Evolutionary conservation across 805 yeast species (phyloP), one percentile per base, ranked within the genome.

Genomic region (Jamesozyma hellenica): DNA sequence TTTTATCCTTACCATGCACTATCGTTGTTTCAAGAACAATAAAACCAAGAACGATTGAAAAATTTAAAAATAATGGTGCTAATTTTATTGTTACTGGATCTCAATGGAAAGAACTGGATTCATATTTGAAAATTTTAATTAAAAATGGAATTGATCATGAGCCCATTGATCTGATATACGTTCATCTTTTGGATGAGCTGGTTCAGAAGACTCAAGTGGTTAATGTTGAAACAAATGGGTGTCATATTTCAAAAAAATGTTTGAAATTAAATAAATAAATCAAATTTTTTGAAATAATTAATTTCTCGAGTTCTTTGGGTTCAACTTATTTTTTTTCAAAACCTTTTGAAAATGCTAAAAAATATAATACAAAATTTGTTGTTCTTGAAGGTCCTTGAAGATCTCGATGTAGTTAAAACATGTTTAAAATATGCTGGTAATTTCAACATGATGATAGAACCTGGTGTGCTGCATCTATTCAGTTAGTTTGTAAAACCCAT

Each of bases 381-480:
- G 63, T 69, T 12, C 67, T 74, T 2, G 63, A 70, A 18, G 2
- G 63, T 69, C 13, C 67, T 74, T 2, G 63, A 70, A 18, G 88
- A 81, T 49, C 43, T 61, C 3, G 77, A 77, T 30, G 79, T 83
- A 0, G 67, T 79, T 0, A 56, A 56, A n/a, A 74, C 80, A 0
- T 68, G 79, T 36, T 49, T 75, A 18, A 62, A 57, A 33, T 76
- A 69, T 48, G 72, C 76, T 7, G 52, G 64, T 2, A 75, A 74
- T 41, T 74, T 66, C 44, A 71, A 72, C 41, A 61, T 47, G 63
- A 62, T 75, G 18, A 72, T 77, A 0, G 86, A 80, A 53, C 85
- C 85, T 0, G 86, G 1, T 80, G 86, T 56, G 85, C 85, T 4
- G 82, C 82, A 2, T 74, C 84, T 0, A 54, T 80, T 23, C 70